These are phyloP conservation scores for Penicillium corylophilum DNA, from an alignment of 2,329 filamentous ascomycete species.

Conservation along the genomic window DNA sequence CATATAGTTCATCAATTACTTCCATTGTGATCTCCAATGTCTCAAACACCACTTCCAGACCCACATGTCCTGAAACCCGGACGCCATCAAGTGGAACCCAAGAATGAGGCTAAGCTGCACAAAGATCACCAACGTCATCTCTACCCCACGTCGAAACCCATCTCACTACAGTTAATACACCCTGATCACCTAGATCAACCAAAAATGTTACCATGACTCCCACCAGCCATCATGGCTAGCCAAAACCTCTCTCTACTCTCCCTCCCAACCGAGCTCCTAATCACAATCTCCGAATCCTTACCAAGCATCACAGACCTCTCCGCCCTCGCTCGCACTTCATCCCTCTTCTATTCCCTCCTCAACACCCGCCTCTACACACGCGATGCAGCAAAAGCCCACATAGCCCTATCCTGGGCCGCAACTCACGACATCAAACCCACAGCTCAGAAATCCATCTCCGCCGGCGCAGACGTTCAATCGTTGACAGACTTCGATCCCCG, in stretches of 20 bases:
- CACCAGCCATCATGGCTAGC: background rate
- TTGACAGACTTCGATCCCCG: slow-evolving; percentile 9
- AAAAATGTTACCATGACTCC: background rate
- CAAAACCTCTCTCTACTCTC: background rate
- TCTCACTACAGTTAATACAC: background rate
- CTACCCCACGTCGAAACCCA: background rate
- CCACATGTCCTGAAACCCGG: background rate
- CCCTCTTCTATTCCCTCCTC: slow-evolving; percentile 12
- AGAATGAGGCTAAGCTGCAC: background rate
- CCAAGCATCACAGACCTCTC: background rate
- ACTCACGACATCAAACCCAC: slow-evolving; percentile 8
- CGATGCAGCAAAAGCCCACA: slow-evolving; percentile 6
- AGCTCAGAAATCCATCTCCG: slow-evolving; percentile 11
- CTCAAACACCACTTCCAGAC: background rate
- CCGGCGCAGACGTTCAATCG: slow-evolving; percentile 16
- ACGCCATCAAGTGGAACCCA: background rate
- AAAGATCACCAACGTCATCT: background rate
- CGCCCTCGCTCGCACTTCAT: slow-evolving; percentile 14
- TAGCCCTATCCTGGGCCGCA: slow-evolving; percentile 24
- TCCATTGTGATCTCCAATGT: background rate
- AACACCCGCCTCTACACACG: slow-evolving; percentile 18
- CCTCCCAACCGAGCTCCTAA: background rate
- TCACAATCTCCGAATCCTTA: background rate
- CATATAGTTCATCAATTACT: background rate
- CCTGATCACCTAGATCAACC: background rate